Base-by-base conservation (phyloP, 2,329 filamentous ascomycete genomes). In the Phaeoacremonium minimum region DNA sequence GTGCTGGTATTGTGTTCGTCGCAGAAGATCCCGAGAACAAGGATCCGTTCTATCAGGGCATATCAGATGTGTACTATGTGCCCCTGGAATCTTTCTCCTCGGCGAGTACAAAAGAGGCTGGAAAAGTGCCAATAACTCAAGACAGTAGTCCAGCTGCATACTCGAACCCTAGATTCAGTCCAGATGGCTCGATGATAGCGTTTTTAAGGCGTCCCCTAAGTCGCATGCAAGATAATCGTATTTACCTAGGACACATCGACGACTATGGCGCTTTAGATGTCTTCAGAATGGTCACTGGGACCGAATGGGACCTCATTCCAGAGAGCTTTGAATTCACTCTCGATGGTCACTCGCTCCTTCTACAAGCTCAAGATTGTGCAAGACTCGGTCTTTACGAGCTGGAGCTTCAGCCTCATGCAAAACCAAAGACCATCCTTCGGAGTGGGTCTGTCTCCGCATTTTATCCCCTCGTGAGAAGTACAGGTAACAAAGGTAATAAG, bases 1-100 rank as follows among this genome's bases (percentile, higher is more conserved):
- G 51, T 8, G 37, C 46, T 7, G 64, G 63, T 12, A 52, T 67
- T 35, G 45, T 55, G 12, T 62, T 67, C 36, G 39, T 54, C 12
- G 56, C 53, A 4, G 37, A 44, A 13, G 44, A 55, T 9, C 35
- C 45, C 9, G 12, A 41, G 7, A 37, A 42, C 8, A 35, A 38
- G 11, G 35, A 53, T 26, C 44, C 39, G 5, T 29, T 34, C 4
- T 36, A 33, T 11, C 30, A 18, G 30, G 42, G 11, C 22, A 47
- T 38, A 28, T 46, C 46, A 12, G 43, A 51, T 18, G 47, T 61
- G 6, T 66, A 60, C 38, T 58, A 55, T 32, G 50, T 60, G 3
- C 48, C 49, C 11, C 28, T 67, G 4, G 43, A 51, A 6, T 60
- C 56, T 4, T 67, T 62, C 30, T 33, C 40, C n/a, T n/a, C n/a